Base-by-base conservation (phyloP, 495 filamentous ascomycete genomes). In the Trichoderma asperelloides region DNA sequence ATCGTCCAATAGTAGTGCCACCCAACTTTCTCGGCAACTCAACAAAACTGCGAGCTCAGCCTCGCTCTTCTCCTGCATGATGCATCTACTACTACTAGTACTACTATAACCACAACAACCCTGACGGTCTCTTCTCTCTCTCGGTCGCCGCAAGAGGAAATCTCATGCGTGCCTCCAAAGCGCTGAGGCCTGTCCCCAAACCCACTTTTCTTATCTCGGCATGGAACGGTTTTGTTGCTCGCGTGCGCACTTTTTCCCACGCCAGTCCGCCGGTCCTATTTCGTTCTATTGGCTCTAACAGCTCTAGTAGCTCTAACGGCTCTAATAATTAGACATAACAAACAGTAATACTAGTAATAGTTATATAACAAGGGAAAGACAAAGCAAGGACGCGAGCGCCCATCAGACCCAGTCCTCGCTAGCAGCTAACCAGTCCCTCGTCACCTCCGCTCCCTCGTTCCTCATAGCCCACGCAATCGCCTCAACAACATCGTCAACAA, bases 401-500 rank as follows among this genome's bases (percentile, higher is more conserved):
- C 15, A 7, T 60, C 23, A 60, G 9, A 60, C 55, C 55, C 55
- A 60, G 55, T 60, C 55, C 49, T 55, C 49, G 55, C 25, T 60
- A 9, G 55, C 55, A 9, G 55, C 55, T 25, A 60, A 25, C 55
- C 55, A 60, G 23, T 60, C 62, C 40, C 62, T 64, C 33, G 62
- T 75, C 70, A 47, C 77, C 70, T 57, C 77, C 79, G 77, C 83
- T 27, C 73, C 75, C 68, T 78, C 77, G 67, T 69, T 69, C 68
- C 70, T 67, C 69, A 79, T 65, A 23, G 78, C 80, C 77, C 79
- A 82, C 69, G 69, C 67, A 67, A 80, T 75, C 40, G 78, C 81
- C 55, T 69, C 72, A 67, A 68, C 68, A 15, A 82, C 93, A 79
- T 94, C 85, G 8, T 87, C 83, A 18, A 86, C 85, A 57, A 93